These are phyloP conservation scores for Fusarium compactum DNA, from an alignment of 2,329 filamentous ascomycete species.

Conservation along the genomic window DNA sequence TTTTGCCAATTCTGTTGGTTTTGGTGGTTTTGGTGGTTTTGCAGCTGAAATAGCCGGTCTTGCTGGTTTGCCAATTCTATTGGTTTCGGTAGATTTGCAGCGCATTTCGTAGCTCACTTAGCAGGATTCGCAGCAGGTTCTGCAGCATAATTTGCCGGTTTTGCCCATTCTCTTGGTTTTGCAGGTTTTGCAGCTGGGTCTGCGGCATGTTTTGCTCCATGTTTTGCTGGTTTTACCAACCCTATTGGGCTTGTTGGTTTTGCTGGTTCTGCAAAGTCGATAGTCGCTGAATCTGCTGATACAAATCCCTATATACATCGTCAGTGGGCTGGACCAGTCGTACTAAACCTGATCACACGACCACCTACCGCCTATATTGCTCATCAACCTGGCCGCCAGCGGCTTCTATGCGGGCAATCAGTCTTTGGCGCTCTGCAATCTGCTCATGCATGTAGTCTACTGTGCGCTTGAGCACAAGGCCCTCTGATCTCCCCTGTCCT, in stretches of 20 bases:
- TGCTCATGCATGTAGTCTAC: conserved; percentile 74
- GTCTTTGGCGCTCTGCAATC: conserved; percentile 67
- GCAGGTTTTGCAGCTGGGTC: too few relatives aligned
- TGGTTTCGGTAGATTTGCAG: too few relatives aligned
- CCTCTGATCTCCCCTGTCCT: conserved; percentile 87
- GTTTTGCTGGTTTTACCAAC: too few relatives aligned
- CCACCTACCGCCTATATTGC: conserved; percentile 57
- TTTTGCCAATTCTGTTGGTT: too few relatives aligned
- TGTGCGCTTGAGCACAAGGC: conserved; percentile 80
- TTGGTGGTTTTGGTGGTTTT: not conserved
- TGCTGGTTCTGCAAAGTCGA: not conserved
- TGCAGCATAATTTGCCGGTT: too few relatives aligned
- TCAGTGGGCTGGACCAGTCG: conserved; percentile 19
- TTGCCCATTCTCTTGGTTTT: too few relatives aligned
- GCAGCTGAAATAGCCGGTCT: not conserved
- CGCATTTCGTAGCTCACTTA: too few relatives aligned
- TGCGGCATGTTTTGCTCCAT: too few relatives aligned
- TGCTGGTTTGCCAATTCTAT: not conserved
- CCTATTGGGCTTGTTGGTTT: not conserved
- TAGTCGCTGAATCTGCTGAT: conserved; percentile 31
- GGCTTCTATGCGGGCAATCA: conserved; percentile 70
- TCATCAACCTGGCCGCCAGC: conserved; percentile 68
- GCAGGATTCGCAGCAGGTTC: too few relatives aligned
- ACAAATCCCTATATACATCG: conserved; percentile 29
- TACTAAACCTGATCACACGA: conserved; percentile 8